Evolutionary conservation across 371 early-diverging fungal species (phyloP), one percentile per base, ranked within the genome.

Genomic region (Amoeboradix gromovi): DNA sequence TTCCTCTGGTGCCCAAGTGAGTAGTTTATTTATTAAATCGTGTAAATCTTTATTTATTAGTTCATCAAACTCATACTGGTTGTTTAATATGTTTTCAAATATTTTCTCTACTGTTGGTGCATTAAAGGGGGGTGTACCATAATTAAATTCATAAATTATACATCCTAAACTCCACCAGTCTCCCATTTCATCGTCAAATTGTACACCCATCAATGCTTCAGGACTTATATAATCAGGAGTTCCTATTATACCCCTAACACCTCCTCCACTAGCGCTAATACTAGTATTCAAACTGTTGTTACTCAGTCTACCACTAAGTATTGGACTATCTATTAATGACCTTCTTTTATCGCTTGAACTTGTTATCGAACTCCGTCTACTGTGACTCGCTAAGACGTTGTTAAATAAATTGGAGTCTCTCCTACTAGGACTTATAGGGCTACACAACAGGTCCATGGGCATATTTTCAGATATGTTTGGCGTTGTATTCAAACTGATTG

Each of bases 191-290:
- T 48, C 48, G 5, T 48, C 48, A 22, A 48, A 5, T 22, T 48
- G 48, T 12, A 87, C 79, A 29, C 91, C 91, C 28, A 88, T 72
- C 30, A 96, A 87, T 71, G 86, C 86, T 75, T 96, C 97, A 0
- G 94, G 94, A 1, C 94, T 92, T 69, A 96, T 78, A 74, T 94
- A 96, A 74, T 94, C 97, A 0, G 97, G 97, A n/a, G 97, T 96
- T 17, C 97, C 97, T 5, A 90, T 89, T 67, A 88, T 70, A 0
- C 78, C 76, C 71, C 81, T 81, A 66, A 74, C 74, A 16, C 75
- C 76, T 22, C 73, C 73, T 0, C 77, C 22, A 48, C 12, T 12
- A 48, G 12, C 22, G 22, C 22, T 22, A 22, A 48, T 22, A 48
- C 48, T 48, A 22, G 48, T 22, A 48, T 12, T 12, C 48, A 48